Evolutionary conservation across 441 rosid genomes (phyloP).

Genomic region (Erysimum pusillum): DNA sequence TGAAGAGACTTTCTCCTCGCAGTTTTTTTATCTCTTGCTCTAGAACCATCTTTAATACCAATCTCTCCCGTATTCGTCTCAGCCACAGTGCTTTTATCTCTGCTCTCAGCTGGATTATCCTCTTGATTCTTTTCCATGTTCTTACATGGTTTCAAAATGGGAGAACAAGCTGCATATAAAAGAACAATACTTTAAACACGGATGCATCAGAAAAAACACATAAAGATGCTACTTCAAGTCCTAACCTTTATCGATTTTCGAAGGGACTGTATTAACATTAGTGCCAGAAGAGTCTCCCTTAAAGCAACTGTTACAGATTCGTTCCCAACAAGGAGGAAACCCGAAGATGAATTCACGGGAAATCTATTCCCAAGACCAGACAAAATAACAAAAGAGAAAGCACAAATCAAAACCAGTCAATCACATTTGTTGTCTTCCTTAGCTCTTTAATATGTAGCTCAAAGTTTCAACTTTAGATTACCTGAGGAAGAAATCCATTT

Average conservation of each 20-base stretch:
- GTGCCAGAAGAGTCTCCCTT: conserved; percentile 25
- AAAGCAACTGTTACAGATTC: conserved; percentile 48
- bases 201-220: conserved; percentile 11
- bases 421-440: not conserved
- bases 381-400: not conserved
- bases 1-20: conserved; percentile 18
- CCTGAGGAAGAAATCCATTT: conserved; percentile 75
- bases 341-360: conserved; percentile 69
- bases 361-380: conserved; percentile 50
- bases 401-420: conserved; percentile 8
- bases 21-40: conserved; percentile 10
- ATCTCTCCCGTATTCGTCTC: not conserved
- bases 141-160: conserved; percentile 34
- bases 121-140: not conserved
- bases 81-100: conserved; percentile 12
- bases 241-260: conserved; percentile 40
- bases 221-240: conserved; percentile 1
- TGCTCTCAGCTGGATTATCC: conserved; percentile 10
- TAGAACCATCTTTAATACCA: conserved; percentile 4
- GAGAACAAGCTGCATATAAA: conserved; percentile 28
- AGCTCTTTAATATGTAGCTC: not conserved
- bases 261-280: conserved; percentile 6
- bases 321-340: conserved; percentile 84
- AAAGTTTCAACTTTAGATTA: conserved; percentile 17
- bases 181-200: not conserved